Evolutionary conservation across 768 basidiomycete species (phyloP).

Genomic region (Hygrophoropsis aurantiaca): DNA sequence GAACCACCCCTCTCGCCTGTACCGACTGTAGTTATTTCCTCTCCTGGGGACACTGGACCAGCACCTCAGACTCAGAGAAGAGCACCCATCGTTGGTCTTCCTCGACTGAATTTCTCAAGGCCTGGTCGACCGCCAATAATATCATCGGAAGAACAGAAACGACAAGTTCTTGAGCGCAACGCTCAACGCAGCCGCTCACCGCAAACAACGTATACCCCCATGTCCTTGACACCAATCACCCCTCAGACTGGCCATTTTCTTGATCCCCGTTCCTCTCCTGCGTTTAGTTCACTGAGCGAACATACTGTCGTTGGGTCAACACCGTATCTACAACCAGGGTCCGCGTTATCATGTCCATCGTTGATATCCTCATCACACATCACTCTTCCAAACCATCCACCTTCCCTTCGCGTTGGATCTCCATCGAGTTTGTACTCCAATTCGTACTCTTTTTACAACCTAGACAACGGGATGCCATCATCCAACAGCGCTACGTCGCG

Average conservation of each 20-base stretch:
- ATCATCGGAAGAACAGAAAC: slow-evolving; percentile 39
- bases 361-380: slow-evolving; percentile 7
- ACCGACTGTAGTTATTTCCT: slow-evolving; percentile 58
- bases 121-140: slow-evolving; percentile 50
- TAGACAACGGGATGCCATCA: slow-evolving; percentile 46
- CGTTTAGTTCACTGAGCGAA: slow-evolving; percentile 1
- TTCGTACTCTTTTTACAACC: slow-evolving; percentile 64
- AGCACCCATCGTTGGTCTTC: slow-evolving; percentile 44
- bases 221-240: slow-evolving; percentile 13
- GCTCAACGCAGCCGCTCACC: slow-evolving; percentile 38
- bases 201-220: slow-evolving; percentile 10
- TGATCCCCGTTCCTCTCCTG: not conserved
- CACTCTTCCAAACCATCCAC: slow-evolving; percentile 31
- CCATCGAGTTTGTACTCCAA: slow-evolving; percentile 52
- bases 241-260: slow-evolving; percentile 21
- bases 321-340: slow-evolving; percentile 15
- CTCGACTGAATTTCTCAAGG: slow-evolving; percentile 61
- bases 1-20: slow-evolving; percentile 25
- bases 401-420: slow-evolving; percentile 36
- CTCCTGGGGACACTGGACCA: slow-evolving; percentile 29
- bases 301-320: not conserved
- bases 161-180: slow-evolving; percentile 59
- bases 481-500: slow-evolving; percentile 34
- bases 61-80: slow-evolving; percentile 28
- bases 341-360: slow-evolving; percentile 14